Percentiles rank a stretch among this genome's conserved stretches.
These are phyloP conservation scores for Candida chauliodis DNA, from an alignment of 805 yeast species.

Conservation along the genomic window DNA sequence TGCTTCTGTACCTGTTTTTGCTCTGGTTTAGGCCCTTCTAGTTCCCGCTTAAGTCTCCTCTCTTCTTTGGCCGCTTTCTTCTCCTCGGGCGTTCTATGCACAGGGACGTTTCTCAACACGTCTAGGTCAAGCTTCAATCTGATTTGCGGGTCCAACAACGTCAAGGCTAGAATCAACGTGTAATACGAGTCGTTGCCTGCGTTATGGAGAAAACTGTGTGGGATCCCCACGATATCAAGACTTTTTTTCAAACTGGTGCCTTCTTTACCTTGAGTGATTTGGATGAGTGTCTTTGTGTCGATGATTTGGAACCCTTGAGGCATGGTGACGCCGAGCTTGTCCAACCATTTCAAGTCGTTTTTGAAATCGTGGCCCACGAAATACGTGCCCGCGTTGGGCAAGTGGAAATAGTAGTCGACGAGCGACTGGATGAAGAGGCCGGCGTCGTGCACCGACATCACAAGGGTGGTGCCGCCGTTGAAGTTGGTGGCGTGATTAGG, in stretches of 20 bases:
- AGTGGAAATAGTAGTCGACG: conserved; percentile 40
- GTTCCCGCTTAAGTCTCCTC: conserved; percentile 3
- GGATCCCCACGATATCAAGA: conserved; percentile 44
- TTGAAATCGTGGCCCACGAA: conserved; percentile 59
- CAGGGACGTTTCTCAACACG: conserved; percentile 3
- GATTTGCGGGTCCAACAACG: conserved; percentile 44
- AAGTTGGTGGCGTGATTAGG: conserved; percentile 51
- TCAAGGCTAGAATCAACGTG: conserved; percentile 50
- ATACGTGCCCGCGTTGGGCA: conserved; percentile 18
- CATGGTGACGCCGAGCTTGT: conserved; percentile 40
- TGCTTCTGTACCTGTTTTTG: not conserved
- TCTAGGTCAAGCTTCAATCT: conserved; percentile 16
- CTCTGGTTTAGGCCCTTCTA: not conserved
- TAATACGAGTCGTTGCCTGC: conserved; percentile 71
- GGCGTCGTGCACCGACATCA: conserved; percentile 36
- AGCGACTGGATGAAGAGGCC: conserved; percentile 38
- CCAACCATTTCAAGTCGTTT: conserved; percentile 58
- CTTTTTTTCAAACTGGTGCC: conserved; percentile 44
- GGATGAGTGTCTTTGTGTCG: conserved; percentile 51
- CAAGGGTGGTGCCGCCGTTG: conserved; percentile 46
- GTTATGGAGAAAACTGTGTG: conserved; percentile 60
- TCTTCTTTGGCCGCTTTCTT: conserved; percentile 8
- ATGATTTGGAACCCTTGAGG: conserved; percentile 28
- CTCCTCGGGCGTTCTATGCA: conserved; percentile 8
- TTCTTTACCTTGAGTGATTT: conserved; percentile 33